Base-by-base conservation (phyloP, 148 eudicot species). In the Agrostemma githago region DNA sequence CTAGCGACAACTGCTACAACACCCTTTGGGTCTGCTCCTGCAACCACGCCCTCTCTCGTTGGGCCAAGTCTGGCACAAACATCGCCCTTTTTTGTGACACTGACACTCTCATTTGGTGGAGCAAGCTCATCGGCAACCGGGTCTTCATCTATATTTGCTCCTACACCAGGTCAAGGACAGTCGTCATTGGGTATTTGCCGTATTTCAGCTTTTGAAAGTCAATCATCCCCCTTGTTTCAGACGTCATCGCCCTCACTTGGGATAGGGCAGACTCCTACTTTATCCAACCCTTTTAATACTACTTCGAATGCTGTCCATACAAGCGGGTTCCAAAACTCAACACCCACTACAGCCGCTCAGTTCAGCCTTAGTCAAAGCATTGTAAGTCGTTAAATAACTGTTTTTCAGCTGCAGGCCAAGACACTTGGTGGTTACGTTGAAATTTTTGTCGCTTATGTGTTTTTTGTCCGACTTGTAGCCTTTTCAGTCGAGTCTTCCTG, bases 201-300 rank as follows among this genome's bases (percentile, higher is more conserved):
- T n/a, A n/a, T 80, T 57, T 44, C 91, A 74, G 70, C 86, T 66
- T 92, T 89, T 82, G 86, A 81, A 12, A 90, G 81, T 38, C 97
- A 90, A 78, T 72, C 93, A 66, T 85, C 97, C 12, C 84, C 91
- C 6, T 67, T 86, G 44, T 91, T 88, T 79, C 98, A 89, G 84
- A 85, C 97, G 48, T 34, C 87, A 71, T 70, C 91, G 21, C 91
- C 93, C 76, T 74, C 97, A 66, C 81, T 91, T 82, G 93, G 92
- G 57, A 77, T 84, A 43, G 86, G 88, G 40, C 91, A 89, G 77
- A 76, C 78, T 59, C 72, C 88, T 11, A 81, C 77, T 6, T 85
- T 85, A 78, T 83, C 84, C 60, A 85, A 65, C 81, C 19, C 79
- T 57, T 93, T 88, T 72, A 85, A 61, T 76, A 77, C 85, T 34